These are phyloP conservation scores for Adenanthera pavonina DNA, from an alignment of 306 rosid genomes.

Conservation along the genomic window DNA sequence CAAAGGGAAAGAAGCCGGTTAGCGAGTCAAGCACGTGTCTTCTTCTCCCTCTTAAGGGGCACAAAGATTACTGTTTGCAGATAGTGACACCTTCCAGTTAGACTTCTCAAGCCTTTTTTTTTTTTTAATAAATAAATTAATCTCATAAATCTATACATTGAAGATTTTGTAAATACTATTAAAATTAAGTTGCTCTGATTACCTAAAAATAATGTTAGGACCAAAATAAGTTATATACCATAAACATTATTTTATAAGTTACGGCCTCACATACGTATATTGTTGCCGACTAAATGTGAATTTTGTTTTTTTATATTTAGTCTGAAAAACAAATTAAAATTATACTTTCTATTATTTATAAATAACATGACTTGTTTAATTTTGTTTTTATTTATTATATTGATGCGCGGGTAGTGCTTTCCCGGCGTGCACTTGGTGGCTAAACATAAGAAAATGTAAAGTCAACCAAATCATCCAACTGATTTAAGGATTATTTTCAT, in stretches of 20 bases:
- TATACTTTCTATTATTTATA: too few species aligned
- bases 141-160: not conserved
- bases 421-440: not conserved
- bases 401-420: too few species aligned
- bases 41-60: conserved; percentile 24
- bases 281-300: too few species aligned
- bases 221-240: too few species aligned
- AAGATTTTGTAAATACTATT: not conserved
- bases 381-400: too few species aligned
- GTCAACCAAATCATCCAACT: conserved; percentile 29
- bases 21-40: conserved; percentile 46
- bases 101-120: conserved; percentile 39
- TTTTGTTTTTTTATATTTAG: too few species aligned
- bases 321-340: too few species aligned
- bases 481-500: not conserved
- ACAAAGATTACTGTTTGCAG: not conserved
- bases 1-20: conserved; percentile 43
- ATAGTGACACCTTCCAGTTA: not conserved
- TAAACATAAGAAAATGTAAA: not conserved
- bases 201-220: too few species aligned
- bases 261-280: not conserved
- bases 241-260: not conserved
- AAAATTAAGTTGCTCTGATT: not conserved
- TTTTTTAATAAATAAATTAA: too few species aligned
- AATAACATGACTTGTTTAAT: too few species aligned